A percentile compares a stretch with the other conserved stretches of the same genome.
phyloP scores from a whole-genome alignment of 2,329 filamentous ascomycete genomes.

The Xylariaceae sp. region DNA sequence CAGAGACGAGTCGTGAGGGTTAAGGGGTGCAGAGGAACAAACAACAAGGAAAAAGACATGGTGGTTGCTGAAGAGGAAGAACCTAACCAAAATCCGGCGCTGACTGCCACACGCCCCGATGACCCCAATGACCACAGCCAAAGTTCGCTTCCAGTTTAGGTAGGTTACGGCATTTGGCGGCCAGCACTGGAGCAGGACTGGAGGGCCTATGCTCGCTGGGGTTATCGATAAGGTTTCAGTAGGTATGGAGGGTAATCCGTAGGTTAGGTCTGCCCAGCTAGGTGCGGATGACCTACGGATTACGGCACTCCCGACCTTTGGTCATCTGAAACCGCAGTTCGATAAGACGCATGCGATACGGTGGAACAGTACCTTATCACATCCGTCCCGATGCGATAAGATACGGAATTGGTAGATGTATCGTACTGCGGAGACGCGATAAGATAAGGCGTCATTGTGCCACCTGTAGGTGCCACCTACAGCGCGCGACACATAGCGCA shows the following conservation, averaged over 20 bases:
- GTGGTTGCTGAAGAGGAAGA: slow-evolving; percentile 22
- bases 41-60: slow-evolving; percentile 22
- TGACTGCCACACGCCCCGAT: slow-evolving; percentile 21
- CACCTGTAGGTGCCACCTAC: too few species aligned
- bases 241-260: too few species aligned
- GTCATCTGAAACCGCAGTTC: too few species aligned
- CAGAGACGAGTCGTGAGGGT: slow-evolving; percentile 5
- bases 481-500: too few species aligned
- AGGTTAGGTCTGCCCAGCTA: too few species aligned
- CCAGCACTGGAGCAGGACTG: slow-evolving; percentile 13
- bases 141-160: slow-evolving; percentile 19
- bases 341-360: too few species aligned
- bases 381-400: too few species aligned
- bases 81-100: slow-evolving; percentile 26
- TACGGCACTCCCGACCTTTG: too few species aligned
- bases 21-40: slow-evolving; percentile 17
- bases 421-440: background rate
- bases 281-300: too few species aligned
- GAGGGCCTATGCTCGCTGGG: slow-evolving; percentile 1
- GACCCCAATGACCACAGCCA: slow-evolving; percentile 15
- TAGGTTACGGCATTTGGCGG: slow-evolving; percentile 29
- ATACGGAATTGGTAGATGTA: too few species aligned
- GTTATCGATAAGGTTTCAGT: slow-evolving; percentile 27
- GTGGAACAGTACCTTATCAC: too few species aligned
- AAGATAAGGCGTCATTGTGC: background rate